Conservation (phyloP, 768 basidiomycete genomes). For the Tephrocybe sp. region DNA sequence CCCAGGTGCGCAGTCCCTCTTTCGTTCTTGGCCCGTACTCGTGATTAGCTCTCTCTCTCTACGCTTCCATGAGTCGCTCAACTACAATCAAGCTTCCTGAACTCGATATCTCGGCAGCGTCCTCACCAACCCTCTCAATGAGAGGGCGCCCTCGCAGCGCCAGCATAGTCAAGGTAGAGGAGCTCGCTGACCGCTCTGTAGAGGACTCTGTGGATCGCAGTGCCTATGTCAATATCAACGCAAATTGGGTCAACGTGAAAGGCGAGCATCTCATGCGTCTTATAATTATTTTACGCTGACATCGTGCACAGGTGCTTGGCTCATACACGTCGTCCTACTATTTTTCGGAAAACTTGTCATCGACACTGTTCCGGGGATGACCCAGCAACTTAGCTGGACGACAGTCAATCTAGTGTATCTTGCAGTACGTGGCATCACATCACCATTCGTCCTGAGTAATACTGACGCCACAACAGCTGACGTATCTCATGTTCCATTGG, state of each 20-base stretch:
- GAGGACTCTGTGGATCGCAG: constrained; percentile 81
- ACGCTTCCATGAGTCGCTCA: constrained; percentile 53
- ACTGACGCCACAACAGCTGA: constrained; percentile 52
- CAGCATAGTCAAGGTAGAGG: constrained; percentile 84
- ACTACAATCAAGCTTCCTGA: constrained; percentile 57
- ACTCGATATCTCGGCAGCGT: constrained; percentile 35
- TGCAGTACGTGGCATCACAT: constrained; percentile 54
- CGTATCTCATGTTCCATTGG: constrained; percentile 98
- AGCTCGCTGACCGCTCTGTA: constrained; percentile 67
- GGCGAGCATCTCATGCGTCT: constrained; percentile 42
- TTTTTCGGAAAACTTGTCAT: constrained; percentile 87
- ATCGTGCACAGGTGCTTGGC: constrained; percentile 81
- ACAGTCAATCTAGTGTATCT: constrained; percentile 90
- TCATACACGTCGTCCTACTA: constrained; percentile 95
- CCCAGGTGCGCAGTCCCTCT: constrained; percentile 15
- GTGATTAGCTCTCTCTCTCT: constrained; percentile 15
- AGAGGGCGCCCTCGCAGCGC: constrained; percentile 59
- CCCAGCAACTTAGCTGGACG: constrained; percentile 94
- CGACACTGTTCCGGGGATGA: constrained; percentile 93
- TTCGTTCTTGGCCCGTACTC: not conserved
- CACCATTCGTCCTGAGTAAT: not conserved
- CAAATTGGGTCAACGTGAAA: constrained; percentile 93
- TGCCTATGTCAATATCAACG: constrained; percentile 83
- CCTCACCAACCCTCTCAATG: constrained; percentile 28
- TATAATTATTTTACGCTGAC: constrained; percentile 1